Evolutionary conservation across 2,329 filamentous ascomycete genomes (phyloP).

Genomic region (Sordariomycetes sp.): DNA sequence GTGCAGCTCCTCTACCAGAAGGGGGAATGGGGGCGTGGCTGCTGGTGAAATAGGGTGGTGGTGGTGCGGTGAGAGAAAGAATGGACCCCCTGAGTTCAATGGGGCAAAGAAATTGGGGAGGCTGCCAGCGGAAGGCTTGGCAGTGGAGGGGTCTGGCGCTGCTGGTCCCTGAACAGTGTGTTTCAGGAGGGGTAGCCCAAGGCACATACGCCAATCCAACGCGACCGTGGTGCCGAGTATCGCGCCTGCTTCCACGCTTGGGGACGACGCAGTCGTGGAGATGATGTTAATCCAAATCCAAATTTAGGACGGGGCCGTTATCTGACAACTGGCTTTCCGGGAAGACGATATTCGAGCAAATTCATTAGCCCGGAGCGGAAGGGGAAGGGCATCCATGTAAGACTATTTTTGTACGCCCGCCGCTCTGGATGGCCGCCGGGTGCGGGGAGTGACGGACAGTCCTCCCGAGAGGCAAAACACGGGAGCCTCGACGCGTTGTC

Average conservation of each 20-base stretch:
- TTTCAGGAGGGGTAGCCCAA: not conserved
- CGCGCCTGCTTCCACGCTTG: not conserved
- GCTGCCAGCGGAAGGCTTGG: not conserved
- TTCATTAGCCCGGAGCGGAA: too few species aligned
- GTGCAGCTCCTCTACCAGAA: not conserved
- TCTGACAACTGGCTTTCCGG: not conserved
- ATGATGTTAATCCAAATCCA: too few species aligned
- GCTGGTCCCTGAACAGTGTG: not conserved
- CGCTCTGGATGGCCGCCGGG: not conserved
- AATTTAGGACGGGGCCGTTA: not conserved
- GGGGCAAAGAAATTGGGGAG: not conserved
- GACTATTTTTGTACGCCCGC: not conserved
- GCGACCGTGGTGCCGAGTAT: not conserved
- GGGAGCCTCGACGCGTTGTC: not conserved
- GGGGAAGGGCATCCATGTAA: not conserved
- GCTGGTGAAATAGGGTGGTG: not conserved
- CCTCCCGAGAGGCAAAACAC: not conserved
- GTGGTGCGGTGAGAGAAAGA: not conserved
- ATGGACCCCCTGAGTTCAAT: not conserved
- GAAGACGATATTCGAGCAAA: not conserved
- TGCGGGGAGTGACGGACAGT: too few species aligned
- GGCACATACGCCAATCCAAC: not conserved
- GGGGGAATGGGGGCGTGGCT: not conserved
- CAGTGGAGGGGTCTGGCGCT: not conserved
- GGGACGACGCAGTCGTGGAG: too few species aligned